Evolutionary conservation across 495 filamentous ascomycete species (phyloP).

Genomic region (Geopyxis carbonaria): DNA sequence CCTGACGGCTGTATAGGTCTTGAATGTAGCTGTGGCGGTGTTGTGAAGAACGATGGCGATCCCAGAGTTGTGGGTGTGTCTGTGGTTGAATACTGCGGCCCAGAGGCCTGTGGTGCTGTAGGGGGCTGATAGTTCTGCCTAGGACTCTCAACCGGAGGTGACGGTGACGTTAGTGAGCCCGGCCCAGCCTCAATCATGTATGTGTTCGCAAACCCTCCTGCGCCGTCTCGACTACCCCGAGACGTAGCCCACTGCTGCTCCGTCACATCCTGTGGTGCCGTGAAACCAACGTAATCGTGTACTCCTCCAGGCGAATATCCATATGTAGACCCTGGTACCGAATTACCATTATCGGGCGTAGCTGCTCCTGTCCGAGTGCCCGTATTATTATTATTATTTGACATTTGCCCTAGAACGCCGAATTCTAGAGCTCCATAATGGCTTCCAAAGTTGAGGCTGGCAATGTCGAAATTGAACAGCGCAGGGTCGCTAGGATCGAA

Average conservation of each 20-base stretch:
- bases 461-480: conserved; percentile 82
- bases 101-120: conserved; percentile 14
- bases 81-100: conserved; percentile 19
- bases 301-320: conserved; percentile 19
- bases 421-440: conserved; percentile 89
- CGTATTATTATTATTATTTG: conserved; percentile 35
- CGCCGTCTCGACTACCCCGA: background rate
- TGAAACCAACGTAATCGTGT: conserved; percentile 19
- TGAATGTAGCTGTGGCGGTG: conserved; percentile 20
- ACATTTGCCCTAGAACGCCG: conserved; percentile 86
- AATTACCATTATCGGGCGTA: conserved; percentile 13
- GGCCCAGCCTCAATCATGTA: conserved; percentile 55
- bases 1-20: conserved; percentile 29
- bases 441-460: conserved; percentile 87
- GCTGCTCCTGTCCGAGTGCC: conserved; percentile 11
- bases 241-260: background rate
- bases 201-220: conserved; percentile 34
- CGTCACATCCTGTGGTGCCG: conserved; percentile 14
- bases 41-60: conserved; percentile 23
- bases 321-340: conserved; percentile 15
- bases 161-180: conserved; percentile 44
- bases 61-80: conserved; percentile 17
- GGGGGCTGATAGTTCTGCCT: conserved; percentile 21
- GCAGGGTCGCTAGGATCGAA: conserved; percentile 80
- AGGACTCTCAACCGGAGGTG: conserved; percentile 22